These are phyloP conservation scores for Aspergillus floridensis DNA, from an alignment of 2,329 filamentous ascomycete species.

Conservation along the genomic window DNA sequence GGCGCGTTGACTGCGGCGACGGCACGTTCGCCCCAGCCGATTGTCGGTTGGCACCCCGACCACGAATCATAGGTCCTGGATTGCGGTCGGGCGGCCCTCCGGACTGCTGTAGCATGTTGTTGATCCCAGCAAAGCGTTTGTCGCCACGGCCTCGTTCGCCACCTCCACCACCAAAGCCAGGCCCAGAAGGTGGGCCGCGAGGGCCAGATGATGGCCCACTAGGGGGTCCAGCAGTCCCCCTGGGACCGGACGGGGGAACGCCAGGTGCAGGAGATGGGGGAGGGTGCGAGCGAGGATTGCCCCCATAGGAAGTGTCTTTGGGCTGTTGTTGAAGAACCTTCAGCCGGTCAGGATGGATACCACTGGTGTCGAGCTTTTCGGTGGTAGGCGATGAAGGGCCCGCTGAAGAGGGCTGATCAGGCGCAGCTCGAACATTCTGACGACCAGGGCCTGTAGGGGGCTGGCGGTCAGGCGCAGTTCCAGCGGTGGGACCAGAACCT, in stretches of 20 bases:
- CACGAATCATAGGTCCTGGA: conserved; percentile 38
- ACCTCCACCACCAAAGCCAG: conserved; percentile 26
- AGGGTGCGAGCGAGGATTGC: conserved; percentile 22
- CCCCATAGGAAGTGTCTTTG: conserved; percentile 20
- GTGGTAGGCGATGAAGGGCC: conserved; percentile 32
- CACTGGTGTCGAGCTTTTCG: conserved; percentile 39
- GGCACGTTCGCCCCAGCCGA: conserved; percentile 27
- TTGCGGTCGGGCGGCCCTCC: conserved; percentile 33
- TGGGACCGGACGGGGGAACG: conserved; percentile 42
- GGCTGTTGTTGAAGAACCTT: conserved; percentile 42
- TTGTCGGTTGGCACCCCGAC: conserved; percentile 40
- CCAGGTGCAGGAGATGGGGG: conserved; percentile 26
- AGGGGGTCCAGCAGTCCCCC: conserved; percentile 35
- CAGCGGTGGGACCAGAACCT: conserved; percentile 21
- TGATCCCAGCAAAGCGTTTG: conserved; percentile 48
- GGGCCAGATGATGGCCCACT: conserved; percentile 35
- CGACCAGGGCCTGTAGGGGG: conserved; percentile 45
- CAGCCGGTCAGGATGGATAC: conserved; percentile 56
- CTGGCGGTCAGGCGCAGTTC: conserved; percentile 36
- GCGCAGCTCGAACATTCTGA: conserved; percentile 34
- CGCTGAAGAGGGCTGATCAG: conserved; percentile 31
- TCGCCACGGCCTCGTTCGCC: conserved; percentile 43
- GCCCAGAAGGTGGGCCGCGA: conserved; percentile 38
- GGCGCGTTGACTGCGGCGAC: conserved; percentile 32
- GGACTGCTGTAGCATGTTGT: conserved; percentile 48